These are phyloP conservation scores for Talaromyces nanjingensis DNA, from an alignment of 495 filamentous ascomycete genomes.

Conservation along the genomic window DNA sequence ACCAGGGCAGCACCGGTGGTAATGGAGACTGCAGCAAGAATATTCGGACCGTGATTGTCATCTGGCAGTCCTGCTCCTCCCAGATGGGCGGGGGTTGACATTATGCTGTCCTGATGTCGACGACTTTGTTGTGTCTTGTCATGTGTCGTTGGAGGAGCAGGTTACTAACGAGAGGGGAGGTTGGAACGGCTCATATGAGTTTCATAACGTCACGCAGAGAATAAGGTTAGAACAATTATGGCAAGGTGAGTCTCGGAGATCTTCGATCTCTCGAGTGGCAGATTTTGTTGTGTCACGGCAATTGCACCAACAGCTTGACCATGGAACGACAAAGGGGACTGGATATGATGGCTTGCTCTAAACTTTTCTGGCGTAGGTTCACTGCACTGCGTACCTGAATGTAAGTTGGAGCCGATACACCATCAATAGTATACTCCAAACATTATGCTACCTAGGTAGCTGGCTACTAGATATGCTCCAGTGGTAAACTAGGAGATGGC, in stretches of 20 bases:
- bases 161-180: background rate
- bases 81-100: constrained; percentile 11
- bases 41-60: constrained; percentile 24
- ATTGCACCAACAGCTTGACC: too few species aligned
- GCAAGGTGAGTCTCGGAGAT: background rate
- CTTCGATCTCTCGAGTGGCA: background rate
- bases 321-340: background rate
- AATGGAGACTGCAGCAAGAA: constrained; percentile 26
- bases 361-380: background rate
- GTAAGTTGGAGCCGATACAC: background rate
- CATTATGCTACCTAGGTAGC: background rate
- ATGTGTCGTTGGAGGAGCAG: background rate
- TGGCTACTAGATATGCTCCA: background rate
- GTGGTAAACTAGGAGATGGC: background rate
- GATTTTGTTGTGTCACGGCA: background rate
- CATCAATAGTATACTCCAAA: background rate
- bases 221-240: background rate
- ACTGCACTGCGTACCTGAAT: background rate
- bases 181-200: background rate
- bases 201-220: background rate
- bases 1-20: constrained; percentile 24
- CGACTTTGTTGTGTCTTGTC: background rate
- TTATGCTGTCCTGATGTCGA: constrained; percentile 8
- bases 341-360: background rate
- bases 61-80: constrained; percentile 18